Conservation (phyloP, 306 rosid genomes). For the Begonia fuchsioides region DNA sequence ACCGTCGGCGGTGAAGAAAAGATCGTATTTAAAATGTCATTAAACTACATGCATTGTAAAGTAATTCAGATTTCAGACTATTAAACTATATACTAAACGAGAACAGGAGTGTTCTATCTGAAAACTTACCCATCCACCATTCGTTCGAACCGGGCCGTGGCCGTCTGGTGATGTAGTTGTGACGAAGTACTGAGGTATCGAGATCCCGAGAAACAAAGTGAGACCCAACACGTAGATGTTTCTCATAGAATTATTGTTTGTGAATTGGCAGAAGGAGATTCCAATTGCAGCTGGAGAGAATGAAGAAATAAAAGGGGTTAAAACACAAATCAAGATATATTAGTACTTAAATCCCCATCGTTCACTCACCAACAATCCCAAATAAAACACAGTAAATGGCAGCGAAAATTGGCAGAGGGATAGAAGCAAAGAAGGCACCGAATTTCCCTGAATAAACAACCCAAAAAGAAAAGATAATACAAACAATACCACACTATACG, state of each 20-base stretch:
- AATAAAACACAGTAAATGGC: conserved; percentile 80
- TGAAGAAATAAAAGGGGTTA: conserved; percentile 1
- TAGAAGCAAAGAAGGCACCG: conserved; percentile 90
- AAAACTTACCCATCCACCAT: conserved; percentile 74
- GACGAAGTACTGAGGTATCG: conserved; percentile 79
- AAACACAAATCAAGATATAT: background rate
- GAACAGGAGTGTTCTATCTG: background rate
- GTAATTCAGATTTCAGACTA: background rate
- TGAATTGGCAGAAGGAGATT: conserved; percentile 48
- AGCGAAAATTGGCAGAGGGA: conserved; percentile 77
- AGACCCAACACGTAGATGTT: conserved; percentile 71
- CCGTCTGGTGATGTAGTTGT: conserved; percentile 46
- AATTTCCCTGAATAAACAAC: conserved; percentile 61
- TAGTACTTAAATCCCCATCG: background rate
- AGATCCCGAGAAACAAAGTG: conserved; percentile 70
- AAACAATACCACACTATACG: background rate
- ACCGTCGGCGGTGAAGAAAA: conserved; percentile 83
- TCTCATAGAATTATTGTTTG: conserved; percentile 68
- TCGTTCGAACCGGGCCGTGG: conserved; percentile 70
- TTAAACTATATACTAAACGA: background rate
- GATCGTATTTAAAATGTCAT: conserved; percentile 71
- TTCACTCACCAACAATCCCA: conserved; percentile 68
- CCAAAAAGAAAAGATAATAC: background rate
- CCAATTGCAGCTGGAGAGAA: conserved; percentile 67
- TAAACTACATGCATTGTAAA: conserved; percentile 38